These are phyloP conservation scores for Lipomyces oligophaga DNA, from an alignment of 805 yeast genomes.

Conservation along the genomic window DNA sequence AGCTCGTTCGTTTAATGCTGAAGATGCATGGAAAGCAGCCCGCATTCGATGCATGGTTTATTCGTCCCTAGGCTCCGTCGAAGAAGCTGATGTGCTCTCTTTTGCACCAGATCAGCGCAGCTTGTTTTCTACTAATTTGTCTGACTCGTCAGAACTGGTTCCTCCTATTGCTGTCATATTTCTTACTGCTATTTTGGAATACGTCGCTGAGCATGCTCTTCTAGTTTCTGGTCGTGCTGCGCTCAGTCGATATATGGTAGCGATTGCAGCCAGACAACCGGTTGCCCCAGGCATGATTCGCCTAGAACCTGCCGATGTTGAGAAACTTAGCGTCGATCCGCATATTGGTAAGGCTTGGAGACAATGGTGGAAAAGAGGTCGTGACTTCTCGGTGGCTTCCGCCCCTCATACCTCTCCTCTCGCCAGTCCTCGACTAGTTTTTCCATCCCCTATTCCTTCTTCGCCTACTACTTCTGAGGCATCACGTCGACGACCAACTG, in stretches of 20 bases:
- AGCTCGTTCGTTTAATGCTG: conserved; percentile 1
- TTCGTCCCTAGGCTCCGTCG: conserved; percentile 19
- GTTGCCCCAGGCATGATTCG: not conserved
- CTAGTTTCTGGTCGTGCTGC: conserved; percentile 17
- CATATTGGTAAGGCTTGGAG: conserved; percentile 14
- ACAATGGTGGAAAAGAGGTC: conserved; percentile 8
- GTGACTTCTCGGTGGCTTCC: not conserved
- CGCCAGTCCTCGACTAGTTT: not conserved
- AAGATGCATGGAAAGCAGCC: conserved; percentile 11
- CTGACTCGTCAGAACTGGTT: not conserved
- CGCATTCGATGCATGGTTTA: conserved; percentile 20
- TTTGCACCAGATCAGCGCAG: conserved; percentile 6
- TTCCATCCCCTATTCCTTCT: too few relatives aligned
- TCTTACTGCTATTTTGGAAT: conserved; percentile 10
- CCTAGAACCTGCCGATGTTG: conserved; percentile 7
- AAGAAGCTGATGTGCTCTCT: conserved; percentile 14
- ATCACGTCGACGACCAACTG: not conserved
- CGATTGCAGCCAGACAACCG: conserved; percentile 2
- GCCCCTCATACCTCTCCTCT: not conserved
- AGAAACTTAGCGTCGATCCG: conserved; percentile 9
- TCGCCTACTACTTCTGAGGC: too few relatives aligned
- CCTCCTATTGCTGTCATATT: conserved; percentile 14
- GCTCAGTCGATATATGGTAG: conserved; percentile 12
- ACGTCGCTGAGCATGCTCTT: conserved; percentile 8
- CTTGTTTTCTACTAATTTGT: conserved; percentile 1